A percentile compares a stretch with the other conserved stretches of the same genome.
These are phyloP conservation scores for Pseudevernia furfuracea DNA, from an alignment of 495 filamentous ascomycete genomes.

Conservation along the genomic window DNA sequence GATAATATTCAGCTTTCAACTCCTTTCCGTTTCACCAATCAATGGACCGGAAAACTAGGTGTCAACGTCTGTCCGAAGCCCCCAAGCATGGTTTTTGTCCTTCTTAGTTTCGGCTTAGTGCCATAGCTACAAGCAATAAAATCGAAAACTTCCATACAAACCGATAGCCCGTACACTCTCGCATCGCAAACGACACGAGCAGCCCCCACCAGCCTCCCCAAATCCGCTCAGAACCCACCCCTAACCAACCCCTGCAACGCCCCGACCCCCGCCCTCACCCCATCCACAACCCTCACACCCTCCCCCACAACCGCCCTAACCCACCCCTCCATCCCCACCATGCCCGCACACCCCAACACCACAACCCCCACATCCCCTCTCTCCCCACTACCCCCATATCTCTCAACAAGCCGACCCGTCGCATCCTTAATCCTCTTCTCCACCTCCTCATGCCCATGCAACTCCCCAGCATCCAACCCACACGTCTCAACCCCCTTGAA, in stretches of 20 bases:
- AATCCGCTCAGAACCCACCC: constrained; percentile 11
- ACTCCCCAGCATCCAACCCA: constrained; percentile 69
- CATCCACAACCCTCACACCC: constrained; percentile 69
- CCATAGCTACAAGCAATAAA: not conserved
- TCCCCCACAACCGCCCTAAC: constrained; percentile 59
- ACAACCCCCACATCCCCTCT: constrained; percentile 42
- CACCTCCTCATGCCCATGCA: constrained; percentile 59
- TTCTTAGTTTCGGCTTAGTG: not conserved
- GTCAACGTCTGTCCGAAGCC: not conserved
- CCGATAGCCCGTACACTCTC: no score
- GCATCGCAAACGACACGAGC: not conserved
- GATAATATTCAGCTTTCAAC: not conserved
- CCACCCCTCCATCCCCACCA: constrained; percentile 80
- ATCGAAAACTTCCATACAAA: not conserved
- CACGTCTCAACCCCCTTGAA: constrained; percentile 82
- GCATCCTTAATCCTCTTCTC: constrained; percentile 59
- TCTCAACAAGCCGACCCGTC: constrained; percentile 54
- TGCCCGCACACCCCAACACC: constrained; percentile 71
- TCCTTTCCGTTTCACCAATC: not conserved
- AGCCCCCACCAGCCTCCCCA: not conserved
- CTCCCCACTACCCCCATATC: constrained; percentile 47
- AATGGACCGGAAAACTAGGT: not conserved
- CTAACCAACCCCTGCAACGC: constrained; percentile 39
- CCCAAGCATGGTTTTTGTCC: not conserved
- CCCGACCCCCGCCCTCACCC: constrained; percentile 69